phyloP scores from a whole-genome alignment of 169 alveolate species.

The Cryptosporidium sp. region DNA sequence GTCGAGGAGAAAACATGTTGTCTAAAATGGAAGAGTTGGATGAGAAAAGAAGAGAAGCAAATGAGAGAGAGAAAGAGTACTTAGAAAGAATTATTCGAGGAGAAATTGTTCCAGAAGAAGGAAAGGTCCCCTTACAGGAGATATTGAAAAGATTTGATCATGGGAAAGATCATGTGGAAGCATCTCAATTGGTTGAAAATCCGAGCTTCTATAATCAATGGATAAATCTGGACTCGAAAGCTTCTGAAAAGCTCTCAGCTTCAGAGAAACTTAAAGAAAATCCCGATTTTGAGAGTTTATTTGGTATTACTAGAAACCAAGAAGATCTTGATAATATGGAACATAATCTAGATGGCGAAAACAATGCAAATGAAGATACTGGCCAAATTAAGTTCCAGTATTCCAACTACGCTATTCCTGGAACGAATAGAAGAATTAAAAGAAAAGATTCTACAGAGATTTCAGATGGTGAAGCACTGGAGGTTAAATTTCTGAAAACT shows the following conservation, averaged over 20 bases:
- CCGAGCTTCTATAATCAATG: conserved; percentile 22
- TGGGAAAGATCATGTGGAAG: conserved; percentile 1
- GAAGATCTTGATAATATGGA: background rate
- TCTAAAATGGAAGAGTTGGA: conserved; percentile 41
- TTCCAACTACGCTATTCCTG: conserved; percentile 22
- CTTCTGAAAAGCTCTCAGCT: background rate
- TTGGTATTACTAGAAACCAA: background rate
- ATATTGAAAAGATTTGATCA: background rate
- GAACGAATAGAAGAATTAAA: background rate
- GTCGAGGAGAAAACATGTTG: conserved; percentile 58
- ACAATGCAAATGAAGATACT: background rate
- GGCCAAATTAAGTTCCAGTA: background rate
- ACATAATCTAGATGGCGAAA: background rate
- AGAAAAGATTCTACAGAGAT: background rate
- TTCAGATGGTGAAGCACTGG: background rate
- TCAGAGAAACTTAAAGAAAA: background rate
- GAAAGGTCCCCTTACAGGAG: background rate
- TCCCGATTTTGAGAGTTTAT: conserved; percentile 13
- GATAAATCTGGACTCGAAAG: background rate
- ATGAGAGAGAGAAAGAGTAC: conserved; percentile 1
- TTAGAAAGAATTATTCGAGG: conserved; percentile 19
- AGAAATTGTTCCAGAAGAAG: conserved; percentile 41
- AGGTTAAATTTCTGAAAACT: background rate
- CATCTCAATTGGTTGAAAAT: conserved; percentile 24
- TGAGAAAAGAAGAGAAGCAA: conserved; percentile 33